A percentile compares a stretch with the other conserved stretches of the same genome.
These are phyloP conservation scores for Panicum virgatum DNA, from an alignment of 202 grass and related monocot species.

Conservation along the genomic window DNA sequence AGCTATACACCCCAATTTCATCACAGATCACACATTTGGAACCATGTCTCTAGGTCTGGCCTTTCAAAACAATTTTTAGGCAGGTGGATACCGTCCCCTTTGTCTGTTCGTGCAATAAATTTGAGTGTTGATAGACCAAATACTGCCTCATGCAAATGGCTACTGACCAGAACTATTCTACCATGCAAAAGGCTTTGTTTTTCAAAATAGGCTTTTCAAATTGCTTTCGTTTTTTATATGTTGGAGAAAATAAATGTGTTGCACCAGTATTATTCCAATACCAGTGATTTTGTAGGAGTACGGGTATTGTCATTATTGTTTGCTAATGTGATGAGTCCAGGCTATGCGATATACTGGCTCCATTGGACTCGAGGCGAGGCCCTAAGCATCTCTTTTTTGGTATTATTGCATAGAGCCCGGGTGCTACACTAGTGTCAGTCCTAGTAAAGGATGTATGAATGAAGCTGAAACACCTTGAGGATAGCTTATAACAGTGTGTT, in stretches of 20 bases:
- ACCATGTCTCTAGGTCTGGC: conserved; percentile 12
- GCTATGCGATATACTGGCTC: not conserved
- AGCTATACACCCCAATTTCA: not conserved
- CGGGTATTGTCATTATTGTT: not conserved
- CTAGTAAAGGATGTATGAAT: not conserved
- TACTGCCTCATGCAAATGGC: not conserved
- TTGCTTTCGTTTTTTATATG: conserved; percentile 11
- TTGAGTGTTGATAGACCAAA: not conserved
- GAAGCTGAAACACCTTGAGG: not conserved
- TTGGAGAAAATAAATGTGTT: not conserved
- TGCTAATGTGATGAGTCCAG: not conserved
- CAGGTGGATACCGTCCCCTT: not conserved
- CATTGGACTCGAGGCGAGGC: not conserved
- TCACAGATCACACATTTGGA: conserved; percentile 24
- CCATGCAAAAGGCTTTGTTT: not conserved
- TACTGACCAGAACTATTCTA: not conserved
- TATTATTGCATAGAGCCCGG: not conserved
- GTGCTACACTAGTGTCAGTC: not conserved
- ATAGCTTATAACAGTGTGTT: not conserved
- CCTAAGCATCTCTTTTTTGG: not conserved
- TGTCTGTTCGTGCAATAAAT: not conserved
- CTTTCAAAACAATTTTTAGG: conserved; percentile 11
- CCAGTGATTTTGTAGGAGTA: conserved; percentile 3
- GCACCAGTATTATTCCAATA: not conserved
- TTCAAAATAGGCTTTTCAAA: conserved; percentile 1